Percentiles rank a stretch among this genome's conserved stretches.
These are phyloP conservation scores for Polyporus arcularius DNA, from an alignment of 768 basidiomycete species.

Conservation along the genomic window DNA sequence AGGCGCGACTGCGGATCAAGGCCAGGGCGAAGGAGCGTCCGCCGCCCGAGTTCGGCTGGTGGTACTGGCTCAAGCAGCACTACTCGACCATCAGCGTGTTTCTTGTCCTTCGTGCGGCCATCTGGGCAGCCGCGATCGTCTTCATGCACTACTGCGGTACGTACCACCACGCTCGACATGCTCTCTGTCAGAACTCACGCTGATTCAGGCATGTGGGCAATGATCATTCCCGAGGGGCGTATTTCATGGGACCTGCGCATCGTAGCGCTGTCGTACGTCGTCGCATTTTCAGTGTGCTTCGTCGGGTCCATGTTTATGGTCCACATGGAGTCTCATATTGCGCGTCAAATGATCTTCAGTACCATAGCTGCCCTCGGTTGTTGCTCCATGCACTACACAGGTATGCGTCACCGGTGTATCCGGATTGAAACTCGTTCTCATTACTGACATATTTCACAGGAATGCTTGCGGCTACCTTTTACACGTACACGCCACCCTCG, in stretches of 20 bases:
- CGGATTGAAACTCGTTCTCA: not conserved
- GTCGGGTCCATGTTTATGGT: constrained; percentile 28
- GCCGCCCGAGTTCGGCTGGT: constrained; percentile 25
- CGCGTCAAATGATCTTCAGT: constrained; percentile 29
- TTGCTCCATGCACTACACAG: constrained; percentile 33
- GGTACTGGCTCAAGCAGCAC: constrained; percentile 24
- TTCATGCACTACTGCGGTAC: constrained; percentile 33
- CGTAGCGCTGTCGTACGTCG: constrained; percentile 28
- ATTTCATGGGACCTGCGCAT: constrained; percentile 25
- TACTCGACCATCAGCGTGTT: constrained; percentile 21
- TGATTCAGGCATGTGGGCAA: constrained; percentile 31
- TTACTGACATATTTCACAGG: constrained; percentile 10
- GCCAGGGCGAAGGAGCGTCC: constrained; percentile 29
- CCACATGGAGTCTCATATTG: constrained; percentile 32
- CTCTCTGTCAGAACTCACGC: not conserved
- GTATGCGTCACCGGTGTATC: constrained; percentile 13
- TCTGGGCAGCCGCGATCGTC: constrained; percentile 30
- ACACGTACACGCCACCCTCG: constrained; percentile 24
- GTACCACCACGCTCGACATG: not conserved
- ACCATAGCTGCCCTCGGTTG: constrained; percentile 27
- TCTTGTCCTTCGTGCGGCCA: constrained; percentile 23
- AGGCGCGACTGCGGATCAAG: constrained; percentile 29
- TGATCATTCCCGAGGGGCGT: constrained; percentile 28
- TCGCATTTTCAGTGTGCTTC: constrained; percentile 29
- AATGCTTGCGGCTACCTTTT: constrained; percentile 32